Conservation (phyloP, 2,329 filamentous ascomycete species). For the Venturia aucupariae region DNA sequence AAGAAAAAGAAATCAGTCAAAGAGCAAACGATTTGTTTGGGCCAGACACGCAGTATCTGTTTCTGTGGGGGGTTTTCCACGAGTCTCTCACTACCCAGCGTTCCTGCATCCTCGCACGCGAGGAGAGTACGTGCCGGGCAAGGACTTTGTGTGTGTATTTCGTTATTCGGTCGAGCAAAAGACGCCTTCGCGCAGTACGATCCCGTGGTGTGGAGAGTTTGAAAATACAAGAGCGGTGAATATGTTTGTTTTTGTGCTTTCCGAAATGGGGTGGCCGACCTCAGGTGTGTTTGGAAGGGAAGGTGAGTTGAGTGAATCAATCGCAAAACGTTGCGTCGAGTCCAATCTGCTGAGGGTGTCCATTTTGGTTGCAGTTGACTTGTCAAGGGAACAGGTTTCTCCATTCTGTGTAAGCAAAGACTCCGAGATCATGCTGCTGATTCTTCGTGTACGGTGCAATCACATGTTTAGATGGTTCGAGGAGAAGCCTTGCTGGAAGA, state of each 20-base stretch:
- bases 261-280: conserved; percentile 2
- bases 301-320: conserved; percentile 8
- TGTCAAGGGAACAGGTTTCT: conserved; percentile 2
- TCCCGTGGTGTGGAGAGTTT: conserved; percentile 7
- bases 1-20: not conserved
- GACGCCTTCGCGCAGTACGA: conserved; percentile 5
- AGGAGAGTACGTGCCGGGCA: conserved; percentile 9
- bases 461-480: conserved; percentile 11
- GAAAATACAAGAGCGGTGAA: conserved; percentile 9
- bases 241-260: not conserved
- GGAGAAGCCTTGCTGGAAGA: not conserved
- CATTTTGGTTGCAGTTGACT: conserved; percentile 6
- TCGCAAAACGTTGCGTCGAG: conserved; percentile 4
- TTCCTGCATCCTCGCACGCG: conserved; percentile 4
- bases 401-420: conserved; percentile 9
- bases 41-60: conserved; percentile 4
- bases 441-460: conserved; percentile 5
- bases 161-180: conserved; percentile 8
- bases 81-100: not conserved
- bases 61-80: not conserved
- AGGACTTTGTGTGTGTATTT: conserved; percentile 5
- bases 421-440: conserved; percentile 8
- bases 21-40: conserved; percentile 7
- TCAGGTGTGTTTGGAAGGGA: conserved; percentile 1
- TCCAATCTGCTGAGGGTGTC: conserved; percentile 7